Conservation (phyloP, 1,284 basidiomycete species). For the Porodaedalea pini region DNA sequence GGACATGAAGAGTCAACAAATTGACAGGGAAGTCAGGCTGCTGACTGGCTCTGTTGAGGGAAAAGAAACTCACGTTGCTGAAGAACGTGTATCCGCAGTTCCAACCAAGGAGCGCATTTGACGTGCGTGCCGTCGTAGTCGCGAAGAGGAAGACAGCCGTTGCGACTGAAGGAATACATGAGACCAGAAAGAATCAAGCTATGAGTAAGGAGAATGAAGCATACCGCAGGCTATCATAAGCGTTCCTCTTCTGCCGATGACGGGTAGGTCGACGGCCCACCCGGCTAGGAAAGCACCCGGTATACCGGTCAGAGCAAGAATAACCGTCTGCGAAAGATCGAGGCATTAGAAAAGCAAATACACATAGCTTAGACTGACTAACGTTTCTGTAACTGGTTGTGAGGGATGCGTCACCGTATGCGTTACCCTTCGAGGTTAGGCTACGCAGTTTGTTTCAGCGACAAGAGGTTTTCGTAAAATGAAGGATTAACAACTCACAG, state of each 20-base stretch:
- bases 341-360: conserved; percentile 2
- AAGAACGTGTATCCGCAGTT: conserved; percentile 66
- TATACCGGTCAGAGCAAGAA: conserved; percentile 61
- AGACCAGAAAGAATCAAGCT: conserved; percentile 17
- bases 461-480: neutral
- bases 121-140: conserved; percentile 61
- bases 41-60: too few species aligned
- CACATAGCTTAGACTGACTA: neutral
- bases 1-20: conserved; percentile 3
- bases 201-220: conserved; percentile 30
- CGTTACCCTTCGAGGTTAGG: conserved; percentile 44
- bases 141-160: conserved; percentile 69
- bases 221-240: conserved; percentile 47
- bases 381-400: conserved; percentile 54
- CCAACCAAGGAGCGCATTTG: conserved; percentile 64
- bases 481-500: conserved; percentile 34
- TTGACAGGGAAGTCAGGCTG: neutral
- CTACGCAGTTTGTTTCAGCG: conserved; percentile 25
- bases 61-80: conserved; percentile 43
- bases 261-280: conserved; percentile 58
- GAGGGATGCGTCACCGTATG: conserved; percentile 46
- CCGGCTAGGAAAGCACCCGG: conserved; percentile 65
- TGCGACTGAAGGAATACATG: conserved; percentile 37
- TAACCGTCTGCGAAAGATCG: conserved; percentile 45
- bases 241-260: conserved; percentile 60